Evolutionary conservation across 148 eudicot genomes (phyloP), one percentile per base, ranked within the genome.

Genomic region (Diospyros lotus): DNA sequence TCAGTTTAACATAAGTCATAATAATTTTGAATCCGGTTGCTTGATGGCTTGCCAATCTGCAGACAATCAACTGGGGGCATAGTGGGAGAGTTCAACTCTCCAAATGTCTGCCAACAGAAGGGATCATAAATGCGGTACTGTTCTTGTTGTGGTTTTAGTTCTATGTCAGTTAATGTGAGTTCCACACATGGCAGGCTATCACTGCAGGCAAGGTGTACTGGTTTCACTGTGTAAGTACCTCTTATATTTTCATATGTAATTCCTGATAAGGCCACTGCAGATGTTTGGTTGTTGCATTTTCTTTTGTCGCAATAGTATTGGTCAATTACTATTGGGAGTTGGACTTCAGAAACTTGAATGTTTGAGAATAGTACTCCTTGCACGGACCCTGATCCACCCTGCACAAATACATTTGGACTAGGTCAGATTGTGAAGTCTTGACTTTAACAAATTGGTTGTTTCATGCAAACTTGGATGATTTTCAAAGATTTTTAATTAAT

Each of bases 381-480:
- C 43, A 92, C 98, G 15, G 92, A 89, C 15, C 98, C 98, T 58
- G 92, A 87, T 14, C 96, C 98, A 51, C 98, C 98, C 98, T 94
- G 90, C 66, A 79, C 1, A 39, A 51, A n/a, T 42, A 18, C 46
- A 53, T 64, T 66, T 45, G 63, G 54, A 11, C 53, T 75, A 75
- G 39, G 52, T 74, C 53, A 69, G 65, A 77, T 18, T 51, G 41
- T 50, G 10, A 18, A 58, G 50, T 44, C 56, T 55, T 66, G 9
- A 11, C 18, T 38, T 40, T 10, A 52, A 52, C n/a, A n/a, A 64
- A 10, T 51, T 38, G 71, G 68, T 28, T 13, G 55, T 48, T 62
- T 46, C 56, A 5, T 10, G 7, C 6, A 4, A 45, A 72, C 55
- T 44, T 43, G 51, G 50, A 42, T 15, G n/a, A 44, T 43, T 52